Evolutionary conservation across 2,329 filamentous ascomycete genomes (phyloP).

Genomic region (Nemania diffusa): DNA sequence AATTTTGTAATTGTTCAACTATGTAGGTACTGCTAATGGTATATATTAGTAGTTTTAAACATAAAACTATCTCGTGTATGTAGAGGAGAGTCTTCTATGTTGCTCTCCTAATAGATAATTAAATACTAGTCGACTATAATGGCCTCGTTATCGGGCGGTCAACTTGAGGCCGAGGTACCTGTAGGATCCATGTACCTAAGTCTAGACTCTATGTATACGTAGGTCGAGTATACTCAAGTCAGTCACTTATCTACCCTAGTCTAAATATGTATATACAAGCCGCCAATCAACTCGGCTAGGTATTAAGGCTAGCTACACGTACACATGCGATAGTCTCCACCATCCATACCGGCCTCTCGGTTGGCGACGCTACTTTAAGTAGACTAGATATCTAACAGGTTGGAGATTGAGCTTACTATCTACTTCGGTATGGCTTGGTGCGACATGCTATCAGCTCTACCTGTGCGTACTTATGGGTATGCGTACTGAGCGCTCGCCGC

Average conservation of each 20-base stretch:
- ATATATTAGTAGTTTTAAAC: too few relatives aligned
- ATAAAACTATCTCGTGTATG: too few relatives aligned
- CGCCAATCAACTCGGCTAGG: not conserved
- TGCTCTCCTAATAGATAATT: not conserved
- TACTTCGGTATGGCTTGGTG: not conserved
- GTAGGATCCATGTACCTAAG: too few relatives aligned
- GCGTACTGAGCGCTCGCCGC: conserved; percentile 11
- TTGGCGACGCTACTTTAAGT: not conserved
- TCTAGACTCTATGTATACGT: too few relatives aligned
- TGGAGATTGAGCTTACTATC: conserved; percentile 3
- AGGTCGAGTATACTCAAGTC: not conserved
- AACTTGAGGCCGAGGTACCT: not conserved
- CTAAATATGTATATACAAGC: not conserved
- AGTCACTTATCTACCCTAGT: not conserved
- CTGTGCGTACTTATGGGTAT: not conserved
- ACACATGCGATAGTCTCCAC: not conserved
- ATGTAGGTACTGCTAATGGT: too few relatives aligned
- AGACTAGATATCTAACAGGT: not conserved
- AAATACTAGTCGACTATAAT: not conserved
- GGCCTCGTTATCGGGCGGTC: not conserved
- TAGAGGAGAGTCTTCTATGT: not conserved
- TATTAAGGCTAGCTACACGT: not conserved
- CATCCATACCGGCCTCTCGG: not conserved
- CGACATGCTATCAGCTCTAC: not conserved
- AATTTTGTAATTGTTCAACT: too few relatives aligned